Percentiles rank a stretch among this genome's conserved stretches.
Conservation (phyloP, 352 stramenopile species). For the Phytophthora ohioensis region DNA sequence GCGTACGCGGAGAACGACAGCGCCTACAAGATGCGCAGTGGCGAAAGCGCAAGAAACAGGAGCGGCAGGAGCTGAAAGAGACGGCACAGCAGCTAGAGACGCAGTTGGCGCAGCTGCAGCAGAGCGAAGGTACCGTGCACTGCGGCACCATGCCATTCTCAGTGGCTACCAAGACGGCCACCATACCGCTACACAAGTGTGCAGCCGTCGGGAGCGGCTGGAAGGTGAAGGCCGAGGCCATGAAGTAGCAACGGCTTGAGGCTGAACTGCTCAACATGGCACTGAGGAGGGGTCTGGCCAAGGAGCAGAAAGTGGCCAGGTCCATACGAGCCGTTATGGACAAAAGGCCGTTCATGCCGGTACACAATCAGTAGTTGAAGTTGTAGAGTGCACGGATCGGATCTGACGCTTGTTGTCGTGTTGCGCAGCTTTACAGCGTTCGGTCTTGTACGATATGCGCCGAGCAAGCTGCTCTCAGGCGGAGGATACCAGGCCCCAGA, state of each 20-base stretch:
- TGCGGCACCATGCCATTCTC: too few relatives aligned
- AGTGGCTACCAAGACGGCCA: too few relatives aligned
- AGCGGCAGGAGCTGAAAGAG: conserved; percentile 13
- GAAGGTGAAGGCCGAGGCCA: conserved; percentile 8
- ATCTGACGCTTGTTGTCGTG: neutral
- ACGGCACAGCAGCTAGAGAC: conserved; percentile 8
- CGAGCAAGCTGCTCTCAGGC: neutral
- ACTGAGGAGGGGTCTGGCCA: conserved; percentile 10
- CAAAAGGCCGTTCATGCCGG: conserved; percentile 17
- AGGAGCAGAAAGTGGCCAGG: conserved; percentile 20
- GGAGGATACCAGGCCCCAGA: neutral
- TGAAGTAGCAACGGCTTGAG: conserved; percentile 12
- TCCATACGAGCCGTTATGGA: conserved; percentile 10
- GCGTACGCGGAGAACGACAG: conserved; percentile 20
- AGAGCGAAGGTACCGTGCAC: neutral
- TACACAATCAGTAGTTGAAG: conserved; percentile 1
- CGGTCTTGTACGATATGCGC: conserved; percentile 1
- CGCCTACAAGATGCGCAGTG: conserved; percentile 13
- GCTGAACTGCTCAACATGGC: conserved; percentile 22
- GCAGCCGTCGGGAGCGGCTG: neutral
- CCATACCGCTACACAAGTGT: too few relatives aligned
- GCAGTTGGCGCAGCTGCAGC: conserved; percentile 14
- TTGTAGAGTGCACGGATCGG: neutral
- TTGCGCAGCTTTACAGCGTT: conserved; percentile 1
- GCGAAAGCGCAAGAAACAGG: conserved; percentile 21